Base-by-base conservation (phyloP, 2,329 filamentous ascomycete genomes). In the Fusarium sp. region DNA sequence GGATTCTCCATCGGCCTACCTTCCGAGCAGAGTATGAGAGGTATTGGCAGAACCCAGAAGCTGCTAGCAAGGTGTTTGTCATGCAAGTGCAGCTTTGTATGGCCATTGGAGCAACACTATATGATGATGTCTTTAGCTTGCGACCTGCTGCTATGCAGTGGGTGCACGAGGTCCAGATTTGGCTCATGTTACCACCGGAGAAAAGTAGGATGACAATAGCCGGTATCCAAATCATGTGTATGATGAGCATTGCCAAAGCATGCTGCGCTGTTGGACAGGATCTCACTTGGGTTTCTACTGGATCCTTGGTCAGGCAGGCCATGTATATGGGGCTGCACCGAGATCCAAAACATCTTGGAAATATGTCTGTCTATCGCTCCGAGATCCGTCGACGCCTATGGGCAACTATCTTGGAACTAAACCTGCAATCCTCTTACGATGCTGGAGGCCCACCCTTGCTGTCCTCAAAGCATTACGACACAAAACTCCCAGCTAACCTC, bases 321-420 rank as follows among this genome's bases (percentile, higher is more conserved):
- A 84, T 90, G 73, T 83, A 83, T 58, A 88, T 89, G 82, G 88
- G 88, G 6, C 79, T 89, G 8, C 87, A 90, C 73, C 83, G 86
- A 2, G 88, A 90, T 59, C 87, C 88, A 0, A 81, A 79, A 30
- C 78, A 82, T 60, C 81, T 89, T 6, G 80, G 81, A 9, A 80
- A 81, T 22, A 85, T 87, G 80, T 81, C 84, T 4, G 72, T 78
- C 1, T 82, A 86, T 38, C 80, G 82, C 22, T 80, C 83, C 2
- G 88, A 90, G 76, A 83, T 89, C 76, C 82, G 87, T 3, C 80
- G 87, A 6, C 81, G 88, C 5, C 73, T 90, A 2, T 90, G 88
- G 88, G 83, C 84, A 9, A 87, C 86, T 0, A 82, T 88, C 14
- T 60, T 89, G 8, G 87, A 89, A 72, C 75, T 89, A 4, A 83